Conservation (phyloP, 2,329 filamentous ascomycete genomes). For the Aspergillus carbonarius region DNA sequence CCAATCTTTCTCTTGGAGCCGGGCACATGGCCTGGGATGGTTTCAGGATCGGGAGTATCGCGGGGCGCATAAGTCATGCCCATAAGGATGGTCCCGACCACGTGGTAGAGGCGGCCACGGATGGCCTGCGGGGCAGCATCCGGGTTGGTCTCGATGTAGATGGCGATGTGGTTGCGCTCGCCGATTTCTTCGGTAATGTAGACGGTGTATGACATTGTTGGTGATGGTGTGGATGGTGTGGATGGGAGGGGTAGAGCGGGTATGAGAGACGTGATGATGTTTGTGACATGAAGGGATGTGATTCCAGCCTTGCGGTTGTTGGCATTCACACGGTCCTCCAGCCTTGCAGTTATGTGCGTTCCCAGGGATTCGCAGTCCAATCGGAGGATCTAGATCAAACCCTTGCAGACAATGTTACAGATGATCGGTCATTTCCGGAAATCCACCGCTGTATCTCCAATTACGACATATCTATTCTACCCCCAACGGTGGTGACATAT, state of each 20-base stretch:
- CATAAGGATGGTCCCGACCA: constrained; percentile 19
- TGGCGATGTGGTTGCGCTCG: constrained; percentile 17
- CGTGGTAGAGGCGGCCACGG: constrained; percentile 15
- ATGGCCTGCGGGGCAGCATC: not conserved
- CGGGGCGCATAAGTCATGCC: constrained; percentile 17
- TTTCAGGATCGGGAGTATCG: constrained; percentile 9
- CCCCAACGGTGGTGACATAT: too few species aligned
- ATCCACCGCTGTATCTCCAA: too few species aligned
- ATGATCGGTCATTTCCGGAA: too few species aligned
- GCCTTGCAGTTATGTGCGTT: too few species aligned
- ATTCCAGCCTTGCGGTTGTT: too few species aligned
- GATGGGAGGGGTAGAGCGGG: not conserved
- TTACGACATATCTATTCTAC: too few species aligned
- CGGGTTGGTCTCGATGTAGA: constrained; percentile 20
- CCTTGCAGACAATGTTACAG: too few species aligned
- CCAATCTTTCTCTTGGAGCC: constrained; percentile 15
- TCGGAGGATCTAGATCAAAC: too few species aligned
- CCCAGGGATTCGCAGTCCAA: too few species aligned
- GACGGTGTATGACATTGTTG: constrained; percentile 13
- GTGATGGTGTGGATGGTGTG: not conserved
- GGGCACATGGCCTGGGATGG: constrained; percentile 9
- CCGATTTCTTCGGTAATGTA: constrained; percentile 18
- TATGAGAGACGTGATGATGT: not conserved
- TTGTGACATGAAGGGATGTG: too few species aligned
- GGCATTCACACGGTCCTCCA: too few species aligned